Base-by-base conservation (phyloP, 1,284 basidiomycete species). In the Trichosporon ovoides region DNA sequence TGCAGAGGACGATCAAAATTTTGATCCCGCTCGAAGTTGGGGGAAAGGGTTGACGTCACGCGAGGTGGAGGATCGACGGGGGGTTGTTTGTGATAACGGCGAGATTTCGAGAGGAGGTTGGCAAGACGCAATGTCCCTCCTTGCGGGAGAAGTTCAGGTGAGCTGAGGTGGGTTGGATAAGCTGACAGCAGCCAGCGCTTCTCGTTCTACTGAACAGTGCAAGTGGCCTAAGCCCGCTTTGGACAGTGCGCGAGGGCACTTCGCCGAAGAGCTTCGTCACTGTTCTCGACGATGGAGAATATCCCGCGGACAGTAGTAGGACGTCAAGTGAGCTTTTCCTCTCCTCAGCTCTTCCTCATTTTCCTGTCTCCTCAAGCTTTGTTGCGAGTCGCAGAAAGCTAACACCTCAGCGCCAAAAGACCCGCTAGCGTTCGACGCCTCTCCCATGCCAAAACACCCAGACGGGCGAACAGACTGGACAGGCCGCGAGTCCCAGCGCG, bases 191-290 rank as follows among this genome's bases (percentile, higher is more conserved):
- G 71, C 84, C 88, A 1, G 77, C 83, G 19, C 72, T 85, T 14
- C 77, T 92, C 31, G 88, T 87, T 12, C 72, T 93, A 13, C 88
- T 92, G 68, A 90, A 88, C 10, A 89, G 88, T 0, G 86, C 87
- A 1, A 83, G 84, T 13, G 83, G 50, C 1, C 86, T 63, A 76
- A 90, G 73, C 31, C 78, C 80, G 12, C 75, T 91, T 0, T 91
- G 87, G 75, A 76, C 73, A 0, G 61, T 73, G 0, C 74, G 79
- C 18, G 78, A 75, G 20, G 88, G 90, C 0, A 81, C 83, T 2
- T 72, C 81, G 10, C 86, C 88, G 1, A 12, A n/a, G 68, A 88
- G 88, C 0, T 82, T 85, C 65, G 78, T 88, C 35, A 83, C 83
- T 58, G 74, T 87, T 14, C 72, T 91, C 14, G 79, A 84, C 49